A percentile compares a stretch with the other conserved stretches of the same genome.
Evolutionary conservation across 164 flowering plant species (phyloP).

Genomic region (Liquidambar formosana): DNA sequence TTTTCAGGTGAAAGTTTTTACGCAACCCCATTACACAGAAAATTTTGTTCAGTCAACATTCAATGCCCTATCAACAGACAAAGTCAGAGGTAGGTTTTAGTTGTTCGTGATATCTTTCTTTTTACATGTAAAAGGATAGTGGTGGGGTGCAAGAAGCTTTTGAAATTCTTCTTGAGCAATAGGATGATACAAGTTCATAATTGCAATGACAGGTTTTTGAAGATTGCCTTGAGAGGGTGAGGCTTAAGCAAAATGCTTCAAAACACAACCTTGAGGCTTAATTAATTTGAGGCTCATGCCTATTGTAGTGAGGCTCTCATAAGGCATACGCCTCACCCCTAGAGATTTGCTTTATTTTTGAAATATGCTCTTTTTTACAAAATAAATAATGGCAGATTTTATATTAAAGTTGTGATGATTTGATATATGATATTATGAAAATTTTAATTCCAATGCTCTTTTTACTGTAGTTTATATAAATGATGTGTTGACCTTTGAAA

Average conservation of each 20-base stretch:
- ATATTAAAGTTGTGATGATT: not conserved
- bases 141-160: not conserved
- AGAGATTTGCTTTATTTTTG: not conserved
- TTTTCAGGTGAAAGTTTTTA: slow-evolving; percentile 89
- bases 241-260: too few relatives aligned
- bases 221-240: not conserved
- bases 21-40: slow-evolving; percentile 77
- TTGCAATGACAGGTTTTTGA: not conserved
- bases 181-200: not conserved
- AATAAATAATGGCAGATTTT: not conserved
- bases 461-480: too few relatives aligned
- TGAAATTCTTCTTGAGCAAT: not conserved
- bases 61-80: slow-evolving; percentile 73
- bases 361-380: not conserved
- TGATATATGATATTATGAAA: too few relatives aligned
- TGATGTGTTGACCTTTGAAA: too few relatives aligned
- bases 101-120: not conserved
- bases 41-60: slow-evolving; percentile 95
- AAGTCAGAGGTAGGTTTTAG: slow-evolving; percentile 64
- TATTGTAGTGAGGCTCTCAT: not conserved
- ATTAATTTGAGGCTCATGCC: not conserved
- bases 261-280: not conserved
- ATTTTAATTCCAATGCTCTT: too few relatives aligned
- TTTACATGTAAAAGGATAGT: not conserved
- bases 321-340: not conserved